A percentile compares a stretch with the other conserved stretches of the same genome.
Conservation (phyloP, 305 asterid genomes). For the Fraxinus xanthoxyloides region DNA sequence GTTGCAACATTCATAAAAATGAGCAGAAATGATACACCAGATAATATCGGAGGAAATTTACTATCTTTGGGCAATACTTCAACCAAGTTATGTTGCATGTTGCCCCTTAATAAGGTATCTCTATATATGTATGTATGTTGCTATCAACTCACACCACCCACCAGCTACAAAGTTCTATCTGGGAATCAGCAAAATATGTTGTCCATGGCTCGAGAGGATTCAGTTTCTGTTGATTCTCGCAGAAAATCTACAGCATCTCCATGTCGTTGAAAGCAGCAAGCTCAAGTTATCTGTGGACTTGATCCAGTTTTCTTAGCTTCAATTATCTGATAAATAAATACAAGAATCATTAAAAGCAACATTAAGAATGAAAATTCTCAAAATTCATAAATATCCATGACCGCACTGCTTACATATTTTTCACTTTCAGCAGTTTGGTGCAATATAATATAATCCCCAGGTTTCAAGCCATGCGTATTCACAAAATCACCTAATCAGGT, state of each 20-base stretch:
- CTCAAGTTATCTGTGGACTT: not conserved
- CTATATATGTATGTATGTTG: not conserved
- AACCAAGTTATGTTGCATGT: not conserved
- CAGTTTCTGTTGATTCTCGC: not conserved
- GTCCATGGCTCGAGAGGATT: not conserved
- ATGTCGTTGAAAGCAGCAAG: not conserved
- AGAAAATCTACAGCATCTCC: not conserved
- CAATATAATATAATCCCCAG: not conserved
- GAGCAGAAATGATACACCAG: not conserved
- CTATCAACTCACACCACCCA: not conserved
- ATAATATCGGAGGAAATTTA: not conserved
- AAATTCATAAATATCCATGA: not conserved
- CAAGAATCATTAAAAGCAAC: not conserved
- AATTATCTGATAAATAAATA: not conserved
- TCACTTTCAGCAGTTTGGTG: not conserved
- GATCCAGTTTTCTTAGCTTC: not conserved
- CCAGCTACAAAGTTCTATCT: not conserved
- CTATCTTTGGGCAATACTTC: not conserved
- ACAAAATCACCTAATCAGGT: not conserved
- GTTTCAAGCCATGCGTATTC: not conserved
- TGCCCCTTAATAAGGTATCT: not conserved
- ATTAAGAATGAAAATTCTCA: not conserved
- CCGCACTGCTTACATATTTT: not conserved
- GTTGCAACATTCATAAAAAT: not conserved
- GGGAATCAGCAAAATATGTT: not conserved